Evolutionary conservation across 108 stramenopile species (phyloP).

Genomic region (Fragilariopsis cylindrus): DNA sequence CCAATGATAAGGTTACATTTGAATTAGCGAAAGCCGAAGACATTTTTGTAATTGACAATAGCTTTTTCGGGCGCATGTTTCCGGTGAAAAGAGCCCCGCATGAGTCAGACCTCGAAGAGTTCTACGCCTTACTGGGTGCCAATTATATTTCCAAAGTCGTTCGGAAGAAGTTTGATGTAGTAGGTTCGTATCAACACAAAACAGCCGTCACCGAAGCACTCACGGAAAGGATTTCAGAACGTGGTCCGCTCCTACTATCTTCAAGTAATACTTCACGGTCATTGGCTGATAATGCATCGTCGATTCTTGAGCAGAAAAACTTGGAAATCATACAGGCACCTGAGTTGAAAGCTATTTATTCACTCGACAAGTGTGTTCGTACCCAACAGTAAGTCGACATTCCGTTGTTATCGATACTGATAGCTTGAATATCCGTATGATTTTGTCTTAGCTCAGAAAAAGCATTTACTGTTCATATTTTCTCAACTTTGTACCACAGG

Average conservation of each 20-base stretch:
- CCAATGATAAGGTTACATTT: constrained; percentile 29
- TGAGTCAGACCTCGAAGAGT: constrained; percentile 73
- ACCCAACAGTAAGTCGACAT: background rate
- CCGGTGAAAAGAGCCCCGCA: constrained; percentile 60
- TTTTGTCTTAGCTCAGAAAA: background rate
- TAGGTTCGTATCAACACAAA: constrained; percentile 35
- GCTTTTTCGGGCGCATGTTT: constrained; percentile 65
- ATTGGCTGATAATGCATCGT: constrained; percentile 52
- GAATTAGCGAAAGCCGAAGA: constrained; percentile 67
- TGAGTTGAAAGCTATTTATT: constrained; percentile 58
- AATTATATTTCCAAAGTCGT: constrained; percentile 69
- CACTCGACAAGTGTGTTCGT: constrained; percentile 49
- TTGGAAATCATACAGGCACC: constrained; percentile 54
- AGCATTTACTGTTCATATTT: background rate
- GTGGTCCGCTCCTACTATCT: constrained; percentile 69
- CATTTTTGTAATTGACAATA: constrained; percentile 80
- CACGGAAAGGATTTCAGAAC: constrained; percentile 58
- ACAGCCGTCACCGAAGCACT: constrained; percentile 46
- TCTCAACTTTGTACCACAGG: constrained; percentile 28
- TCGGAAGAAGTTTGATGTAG: constrained; percentile 57
- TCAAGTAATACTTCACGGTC: constrained; percentile 70
- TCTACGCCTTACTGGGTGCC: constrained; percentile 65
- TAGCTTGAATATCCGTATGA: background rate
- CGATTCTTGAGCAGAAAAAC: constrained; percentile 42
- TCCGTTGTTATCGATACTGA: background rate